Base-by-base conservation (phyloP, 2,329 filamentous ascomycete genomes). In the Colletotrichum shisoi region DNA sequence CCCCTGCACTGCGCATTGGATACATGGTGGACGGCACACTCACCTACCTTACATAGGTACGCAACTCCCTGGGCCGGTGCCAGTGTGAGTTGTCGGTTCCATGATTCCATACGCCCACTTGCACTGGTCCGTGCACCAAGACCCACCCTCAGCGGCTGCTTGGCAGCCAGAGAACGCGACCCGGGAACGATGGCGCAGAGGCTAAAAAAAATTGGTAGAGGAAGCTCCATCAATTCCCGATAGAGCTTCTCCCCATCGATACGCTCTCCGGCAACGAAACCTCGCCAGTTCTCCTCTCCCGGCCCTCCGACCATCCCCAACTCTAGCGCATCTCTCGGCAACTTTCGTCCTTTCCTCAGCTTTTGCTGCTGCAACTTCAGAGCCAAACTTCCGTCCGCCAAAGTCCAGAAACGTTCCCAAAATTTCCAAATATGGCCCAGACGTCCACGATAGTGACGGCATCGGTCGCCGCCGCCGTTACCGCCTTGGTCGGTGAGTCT, bases 381-480 rank as follows among this genome's bases (percentile, higher is more conserved):
- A 39, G 46, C 42, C 48, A 54, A 21, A 65, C 48, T 42, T 54
- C 61, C 62, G 65, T 69, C 69, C 69, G 74, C 70, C 42, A 39
- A 7, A 4, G 21, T 68, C 74, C 3, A 34, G 31, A 34, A 34
- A 34, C 31, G 31, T 34, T 70, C 52, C 37, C 44, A 37, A 52
- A 56, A 34, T 31, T 42, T 51, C 58, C 42, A 53, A 54, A 58
- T 52, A 66, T 68, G 66, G 62, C 66, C 66, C 82, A 84, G 76
- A 79, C 82, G 69, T 82, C 80, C 70, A 86, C 82, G 71, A 75
- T 88, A 75, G 83, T 86, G 77, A 87, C 86, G 76, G 85, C 86
- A 76, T 85, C 85, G 64, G 83, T 87, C 74, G 86, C 86, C 74
- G 87, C 85, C 57, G 78, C 85, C 71, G 86, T 86, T 64, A 86